Evolutionary conservation across 2,329 filamentous ascomycete genomes (phyloP), one percentile per base, ranked within the genome.

Genomic region (Fusarium sp.): DNA sequence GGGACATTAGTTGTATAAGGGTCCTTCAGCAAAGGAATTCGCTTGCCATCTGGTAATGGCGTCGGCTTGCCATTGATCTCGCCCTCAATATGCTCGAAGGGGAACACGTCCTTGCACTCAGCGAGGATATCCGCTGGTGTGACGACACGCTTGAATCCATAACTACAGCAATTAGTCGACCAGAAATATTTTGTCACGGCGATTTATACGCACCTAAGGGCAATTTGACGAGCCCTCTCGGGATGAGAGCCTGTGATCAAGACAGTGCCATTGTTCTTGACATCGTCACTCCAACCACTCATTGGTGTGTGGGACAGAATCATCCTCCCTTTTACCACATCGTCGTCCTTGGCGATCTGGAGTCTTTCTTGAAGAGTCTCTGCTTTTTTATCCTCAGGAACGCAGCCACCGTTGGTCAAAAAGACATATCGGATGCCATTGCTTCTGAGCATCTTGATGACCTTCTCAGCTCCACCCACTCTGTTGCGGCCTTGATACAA

Each of bases 381-480:
- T 16, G 73, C 80, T 64, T 83, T 83, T 46, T 77, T 79, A 23
- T 79, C 72, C 83, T 98, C 96, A 71, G 91, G 90, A 79, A 93
- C 94, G 65, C 96, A 96, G 46, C 96, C 96, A 76, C 96, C 96
- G 83, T 99, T 99, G 67, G 96, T 99, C 71, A 99, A 87, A 38
- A 99, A 90, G 78, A 99, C 96, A 84, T 97, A 98, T 18, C 95
- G 95, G 50, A 98, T 94, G 52, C 89, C 87, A 78, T 95, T 88
- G 52, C 88, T 83, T 75, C 95, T 90, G 25, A 98, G 90, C 78
- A 91, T 92, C 35, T 86, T 85, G 25, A 99, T 88, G 19, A 95
- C 89, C 78, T 93, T 88, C 3, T 90, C 86, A 3, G 96, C 96
- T 37, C 93, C 92, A 3, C 94, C 92, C 52, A 98, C 91, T 6